These are phyloP conservation scores for Annulohypoxylon stygium DNA, from an alignment of 495 filamentous ascomycete genomes.

Conservation along the genomic window DNA sequence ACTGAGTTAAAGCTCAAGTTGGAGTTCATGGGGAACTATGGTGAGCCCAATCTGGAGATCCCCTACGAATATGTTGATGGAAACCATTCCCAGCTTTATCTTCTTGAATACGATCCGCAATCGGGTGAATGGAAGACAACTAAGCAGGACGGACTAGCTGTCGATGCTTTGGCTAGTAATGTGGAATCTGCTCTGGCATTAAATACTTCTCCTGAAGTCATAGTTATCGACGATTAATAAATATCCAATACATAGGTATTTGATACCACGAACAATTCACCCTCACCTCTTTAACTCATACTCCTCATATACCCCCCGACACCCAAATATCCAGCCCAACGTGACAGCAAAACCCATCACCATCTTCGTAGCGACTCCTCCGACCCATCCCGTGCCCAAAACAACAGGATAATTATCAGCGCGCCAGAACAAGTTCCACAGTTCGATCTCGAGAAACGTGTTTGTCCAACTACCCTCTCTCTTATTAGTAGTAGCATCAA, in stretches of 20 bases:
- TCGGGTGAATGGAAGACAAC: slow-evolving; percentile 56
- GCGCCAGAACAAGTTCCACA: slow-evolving; percentile 46
- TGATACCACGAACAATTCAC: neutral
- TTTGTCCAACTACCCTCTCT: slow-evolving; percentile 1
- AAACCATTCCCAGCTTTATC: slow-evolving; percentile 43
- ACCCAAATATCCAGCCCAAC: slow-evolving; percentile 36
- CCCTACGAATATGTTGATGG: slow-evolving; percentile 32
- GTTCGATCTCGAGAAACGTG: slow-evolving; percentile 14
- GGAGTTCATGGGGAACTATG: slow-evolving; percentile 63
- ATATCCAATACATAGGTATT: neutral
- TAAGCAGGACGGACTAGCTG: slow-evolving; percentile 11
- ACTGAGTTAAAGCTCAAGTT: slow-evolving; percentile 52
- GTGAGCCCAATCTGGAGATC: slow-evolving; percentile 57
- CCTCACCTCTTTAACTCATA: neutral
- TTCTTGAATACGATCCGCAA: slow-evolving; percentile 56
- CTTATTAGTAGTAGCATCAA: slow-evolving; percentile 19
- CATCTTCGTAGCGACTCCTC: slow-evolving; percentile 24
- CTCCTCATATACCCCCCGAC: slow-evolving; percentile 39
- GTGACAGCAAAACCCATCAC: slow-evolving; percentile 36
- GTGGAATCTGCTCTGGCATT: neutral
- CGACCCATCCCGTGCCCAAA: slow-evolving; percentile 3
- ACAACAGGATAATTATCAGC: slow-evolving; percentile 43
- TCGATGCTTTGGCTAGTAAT: neutral
- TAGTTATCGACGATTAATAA: slow-evolving; percentile 8
- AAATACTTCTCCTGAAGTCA: neutral